phyloP scores from a whole-genome alignment of 1,139 yeast species.

The Taphrina wiesneri region DNA sequence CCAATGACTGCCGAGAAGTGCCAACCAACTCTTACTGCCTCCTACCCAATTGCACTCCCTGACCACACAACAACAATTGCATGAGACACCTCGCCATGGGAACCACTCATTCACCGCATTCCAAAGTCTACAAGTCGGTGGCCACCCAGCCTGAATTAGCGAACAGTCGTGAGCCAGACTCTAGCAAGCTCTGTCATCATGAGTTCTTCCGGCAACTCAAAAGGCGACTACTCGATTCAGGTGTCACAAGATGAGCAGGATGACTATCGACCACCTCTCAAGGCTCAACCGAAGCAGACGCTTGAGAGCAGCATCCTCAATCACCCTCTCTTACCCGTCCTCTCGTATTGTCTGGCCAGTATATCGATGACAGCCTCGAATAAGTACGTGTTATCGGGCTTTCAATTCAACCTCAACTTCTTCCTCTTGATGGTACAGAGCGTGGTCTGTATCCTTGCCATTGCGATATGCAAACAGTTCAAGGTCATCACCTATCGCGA shows the following conservation, averaged over 20 bases:
- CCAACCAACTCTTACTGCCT: not conserved
- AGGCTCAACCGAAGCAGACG: constrained; percentile 16
- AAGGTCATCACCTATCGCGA: constrained; percentile 84
- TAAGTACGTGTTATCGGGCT: constrained; percentile 85
- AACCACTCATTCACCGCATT: no score
- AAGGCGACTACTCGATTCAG: constrained; percentile 26
- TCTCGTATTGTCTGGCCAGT: constrained; percentile 35
- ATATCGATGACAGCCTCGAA: constrained; percentile 92
- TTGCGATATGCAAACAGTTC: constrained; percentile 66
- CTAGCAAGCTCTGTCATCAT: not conserved
- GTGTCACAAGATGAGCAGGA: constrained; percentile 27
- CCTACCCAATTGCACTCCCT: not conserved
- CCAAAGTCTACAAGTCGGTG: no score
- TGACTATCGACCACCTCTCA: constrained; percentile 28
- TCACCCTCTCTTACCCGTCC: constrained; percentile 33
- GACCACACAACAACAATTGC: not conserved
- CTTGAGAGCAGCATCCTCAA: constrained; percentile 17
- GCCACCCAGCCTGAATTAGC: no score
- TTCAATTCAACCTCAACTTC: constrained; percentile 83
- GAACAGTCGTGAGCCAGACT: not conserved
- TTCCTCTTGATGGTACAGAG: constrained; percentile 66
- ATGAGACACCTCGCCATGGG: no score
- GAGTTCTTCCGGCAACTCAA: constrained; percentile 19
- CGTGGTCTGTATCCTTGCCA: constrained; percentile 73
- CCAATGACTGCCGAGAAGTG: not conserved